Evolutionary conservation across 2,329 filamentous ascomycete species (phyloP).

Genomic region (Colletotrichum magnum): DNA sequence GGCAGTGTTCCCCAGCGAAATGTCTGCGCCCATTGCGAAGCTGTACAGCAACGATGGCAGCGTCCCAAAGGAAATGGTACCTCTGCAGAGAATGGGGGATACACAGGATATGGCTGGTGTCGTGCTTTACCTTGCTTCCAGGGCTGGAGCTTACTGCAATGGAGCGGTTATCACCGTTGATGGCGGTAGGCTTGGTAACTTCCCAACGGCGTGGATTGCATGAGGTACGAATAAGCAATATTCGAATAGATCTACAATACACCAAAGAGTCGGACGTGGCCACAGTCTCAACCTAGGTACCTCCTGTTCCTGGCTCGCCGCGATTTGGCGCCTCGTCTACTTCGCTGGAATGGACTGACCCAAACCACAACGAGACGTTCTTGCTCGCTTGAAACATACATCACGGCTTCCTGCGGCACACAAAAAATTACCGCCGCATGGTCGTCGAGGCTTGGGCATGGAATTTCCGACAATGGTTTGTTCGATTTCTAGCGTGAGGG

Average conservation of each 20-base stretch:
- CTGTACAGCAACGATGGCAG: slow-evolving; percentile 51
- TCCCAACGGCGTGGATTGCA: slow-evolving; percentile 63
- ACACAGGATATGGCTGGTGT: slow-evolving; percentile 74
- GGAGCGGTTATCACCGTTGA: slow-evolving; percentile 74
- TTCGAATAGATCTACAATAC: too few relatives aligned
- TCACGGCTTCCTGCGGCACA: too few relatives aligned
- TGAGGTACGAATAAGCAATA: neutral
- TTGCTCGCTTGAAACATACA: too few relatives aligned
- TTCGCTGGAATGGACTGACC: too few relatives aligned
- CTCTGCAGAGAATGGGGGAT: slow-evolving; percentile 71
- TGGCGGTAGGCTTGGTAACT: slow-evolving; percentile 70
- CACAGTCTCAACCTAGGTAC: too few relatives aligned
- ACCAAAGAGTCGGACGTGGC: too few relatives aligned
- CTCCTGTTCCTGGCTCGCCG: too few relatives aligned
- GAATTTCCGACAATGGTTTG: slow-evolving; percentile 1
- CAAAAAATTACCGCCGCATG: too few relatives aligned
- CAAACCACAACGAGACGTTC: too few relatives aligned
- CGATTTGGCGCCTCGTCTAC: too few relatives aligned
- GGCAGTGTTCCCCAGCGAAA: slow-evolving; percentile 72
- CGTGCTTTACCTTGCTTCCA: slow-evolving; percentile 75
- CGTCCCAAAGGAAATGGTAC: slow-evolving; percentile 62
- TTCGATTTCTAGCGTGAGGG: slow-evolving; percentile 18
- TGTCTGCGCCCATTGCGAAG: slow-evolving; percentile 66
- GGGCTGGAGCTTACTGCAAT: slow-evolving; percentile 76
- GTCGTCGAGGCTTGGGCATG: neutral